These are phyloP conservation scores for Naganishia vaughanmartiniae DNA, from an alignment of 768 basidiomycete genomes.

Conservation along the genomic window DNA sequence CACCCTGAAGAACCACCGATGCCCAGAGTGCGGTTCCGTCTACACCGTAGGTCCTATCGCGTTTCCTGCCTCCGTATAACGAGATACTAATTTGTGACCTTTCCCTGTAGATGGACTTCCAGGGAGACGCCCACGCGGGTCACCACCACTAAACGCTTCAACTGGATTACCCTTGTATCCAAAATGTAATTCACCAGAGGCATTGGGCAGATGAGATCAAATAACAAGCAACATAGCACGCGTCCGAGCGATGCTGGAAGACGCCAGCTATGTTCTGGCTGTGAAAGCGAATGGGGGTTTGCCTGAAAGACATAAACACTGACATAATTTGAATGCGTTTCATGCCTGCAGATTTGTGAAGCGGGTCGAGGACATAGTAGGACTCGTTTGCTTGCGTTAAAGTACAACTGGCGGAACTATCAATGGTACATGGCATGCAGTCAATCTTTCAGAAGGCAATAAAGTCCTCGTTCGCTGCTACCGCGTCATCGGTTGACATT, in stretches of 20 bases:
- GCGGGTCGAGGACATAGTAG: background rate
- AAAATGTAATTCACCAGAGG: slow-evolving; percentile 26
- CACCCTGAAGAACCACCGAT: slow-evolving; percentile 62
- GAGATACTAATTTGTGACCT: background rate
- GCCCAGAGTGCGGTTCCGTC: slow-evolving; percentile 86
- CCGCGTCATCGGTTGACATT: background rate
- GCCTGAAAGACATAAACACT: too few species aligned
- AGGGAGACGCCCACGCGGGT: slow-evolving; percentile 33
- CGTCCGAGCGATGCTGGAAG: too few species aligned
- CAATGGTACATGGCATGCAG: background rate
- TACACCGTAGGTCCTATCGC: slow-evolving; percentile 27
- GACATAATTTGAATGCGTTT: background rate
- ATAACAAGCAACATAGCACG: slow-evolving; percentile 6
- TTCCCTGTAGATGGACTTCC: slow-evolving; percentile 31
- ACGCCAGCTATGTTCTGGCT: too few species aligned
- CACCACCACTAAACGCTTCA: slow-evolving; percentile 33
- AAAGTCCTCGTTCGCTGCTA: slow-evolving; percentile 14
- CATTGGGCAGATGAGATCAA: slow-evolving; percentile 15
- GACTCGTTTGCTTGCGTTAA: background rate
- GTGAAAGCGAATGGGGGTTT: too few species aligned
- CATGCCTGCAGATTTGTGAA: background rate
- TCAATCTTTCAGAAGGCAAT: slow-evolving; percentile 9
- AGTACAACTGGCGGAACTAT: background rate
- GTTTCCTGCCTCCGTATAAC: background rate
- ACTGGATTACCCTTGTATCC: slow-evolving; percentile 26